phyloP scores from a whole-genome alignment of 176 grass and related monocot species.

The Poa pratensis region DNA sequence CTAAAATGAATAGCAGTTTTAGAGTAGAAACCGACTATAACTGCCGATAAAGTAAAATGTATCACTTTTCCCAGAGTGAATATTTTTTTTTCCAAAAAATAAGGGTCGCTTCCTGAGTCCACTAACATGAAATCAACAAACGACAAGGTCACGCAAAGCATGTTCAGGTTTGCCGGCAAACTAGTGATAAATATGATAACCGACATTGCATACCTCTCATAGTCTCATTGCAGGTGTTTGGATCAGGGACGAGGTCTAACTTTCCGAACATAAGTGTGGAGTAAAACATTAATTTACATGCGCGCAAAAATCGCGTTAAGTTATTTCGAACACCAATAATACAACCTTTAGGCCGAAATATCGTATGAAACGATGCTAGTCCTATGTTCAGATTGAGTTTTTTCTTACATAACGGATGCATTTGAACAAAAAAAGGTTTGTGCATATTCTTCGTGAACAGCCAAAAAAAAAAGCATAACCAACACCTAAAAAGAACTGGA shows the following conservation, averaged over 20 bases:
- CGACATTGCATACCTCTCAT: not conserved
- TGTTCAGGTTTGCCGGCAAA: not conserved
- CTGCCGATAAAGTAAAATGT: not conserved
- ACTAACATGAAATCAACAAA: too few relatives aligned
- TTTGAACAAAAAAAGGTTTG: not conserved
- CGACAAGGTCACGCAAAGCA: too few relatives aligned
- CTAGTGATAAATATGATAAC: not conserved
- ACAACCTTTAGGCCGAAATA: too few relatives aligned
- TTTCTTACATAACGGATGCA: too few relatives aligned
- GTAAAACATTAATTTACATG: not conserved
- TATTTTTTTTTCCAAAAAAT: too few relatives aligned
- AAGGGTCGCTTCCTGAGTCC: too few relatives aligned
- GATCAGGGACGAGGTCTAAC: not conserved
- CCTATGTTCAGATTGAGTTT: too few relatives aligned
- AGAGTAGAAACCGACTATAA: not conserved
- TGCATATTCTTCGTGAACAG: not conserved
- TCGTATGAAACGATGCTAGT: too few relatives aligned
- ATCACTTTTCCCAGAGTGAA: not conserved
- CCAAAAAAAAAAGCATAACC: not conserved
- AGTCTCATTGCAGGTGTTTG: not conserved
- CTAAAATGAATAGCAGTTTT: not conserved
- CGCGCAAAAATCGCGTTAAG: not conserved
- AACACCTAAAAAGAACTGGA: not conserved
- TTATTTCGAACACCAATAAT: not conserved
- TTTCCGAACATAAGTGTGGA: not conserved